Conservation (phyloP, 2,329 filamentous ascomycete genomes). For the Fusarium nurragi region DNA sequence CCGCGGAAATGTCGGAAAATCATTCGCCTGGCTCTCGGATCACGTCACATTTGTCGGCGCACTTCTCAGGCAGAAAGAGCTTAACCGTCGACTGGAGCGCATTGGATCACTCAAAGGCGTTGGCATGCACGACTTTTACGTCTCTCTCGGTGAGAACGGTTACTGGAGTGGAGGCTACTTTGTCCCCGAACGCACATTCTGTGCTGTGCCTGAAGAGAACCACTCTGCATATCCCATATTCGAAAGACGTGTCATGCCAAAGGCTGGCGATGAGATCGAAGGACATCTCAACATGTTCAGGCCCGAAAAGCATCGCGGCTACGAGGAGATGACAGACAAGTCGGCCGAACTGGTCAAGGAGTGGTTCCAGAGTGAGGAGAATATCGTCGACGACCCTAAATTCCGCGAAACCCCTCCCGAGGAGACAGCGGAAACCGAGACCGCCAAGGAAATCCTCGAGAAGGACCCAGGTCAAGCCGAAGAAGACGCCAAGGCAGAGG, state of each 20-base stretch:
- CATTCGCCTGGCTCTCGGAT: constrained; percentile 80
- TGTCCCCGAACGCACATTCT: constrained; percentile 79
- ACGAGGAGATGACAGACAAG: constrained; percentile 69
- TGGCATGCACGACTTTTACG: constrained; percentile 80
- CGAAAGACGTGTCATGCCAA: constrained; percentile 68
- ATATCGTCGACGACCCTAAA: constrained; percentile 57
- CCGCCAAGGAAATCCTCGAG: constrained; percentile 40
- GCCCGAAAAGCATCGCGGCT: constrained; percentile 68
- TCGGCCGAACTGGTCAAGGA: constrained; percentile 65
- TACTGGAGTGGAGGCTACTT: constrained; percentile 68
- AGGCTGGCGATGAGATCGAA: constrained; percentile 73
- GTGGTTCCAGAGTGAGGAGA: constrained; percentile 63
- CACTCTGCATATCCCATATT: constrained; percentile 55
- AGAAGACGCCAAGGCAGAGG: constrained; percentile 6
- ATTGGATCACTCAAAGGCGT: constrained; percentile 70
- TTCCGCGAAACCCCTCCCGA: constrained; percentile 54
- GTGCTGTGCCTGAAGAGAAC: constrained; percentile 69
- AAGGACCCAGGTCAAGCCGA: constrained; percentile 32
- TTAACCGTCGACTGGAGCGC: constrained; percentile 72
- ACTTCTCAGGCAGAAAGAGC: constrained; percentile 76
- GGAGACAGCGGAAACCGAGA: constrained; percentile 46
- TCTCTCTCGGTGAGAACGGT: constrained; percentile 76
- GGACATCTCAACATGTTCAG: constrained; percentile 77
- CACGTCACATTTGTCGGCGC: constrained; percentile 89
- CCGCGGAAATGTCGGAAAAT: constrained; percentile 68